A percentile compares a stretch with the other conserved stretches of the same genome.
Evolutionary conservation across 139 green algal species (phyloP).

Genomic region (Haematococcus lacustris): DNA sequence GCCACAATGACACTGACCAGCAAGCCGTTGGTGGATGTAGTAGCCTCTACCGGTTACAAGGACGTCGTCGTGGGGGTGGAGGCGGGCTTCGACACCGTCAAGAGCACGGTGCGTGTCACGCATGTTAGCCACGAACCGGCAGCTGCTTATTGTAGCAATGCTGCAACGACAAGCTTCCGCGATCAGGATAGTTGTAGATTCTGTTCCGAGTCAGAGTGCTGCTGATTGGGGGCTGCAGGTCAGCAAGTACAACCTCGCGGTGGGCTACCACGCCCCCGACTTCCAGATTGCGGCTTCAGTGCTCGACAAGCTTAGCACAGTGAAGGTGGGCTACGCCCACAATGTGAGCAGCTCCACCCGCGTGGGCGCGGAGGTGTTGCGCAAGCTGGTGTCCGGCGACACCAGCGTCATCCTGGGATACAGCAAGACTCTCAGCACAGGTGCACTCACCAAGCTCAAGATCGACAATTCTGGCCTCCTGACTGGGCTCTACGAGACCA

Average conservation of each 20-base stretch:
- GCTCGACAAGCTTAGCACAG: conserved; percentile 4
- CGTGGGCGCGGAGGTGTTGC: conserved; percentile 23
- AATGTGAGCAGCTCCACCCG: conserved; percentile 18
- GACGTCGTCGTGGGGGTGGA: conserved; percentile 21
- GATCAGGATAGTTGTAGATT: too few relatives aligned
- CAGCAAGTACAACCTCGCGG: conserved; percentile 42
- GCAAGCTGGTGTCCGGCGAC: conserved; percentile 20
- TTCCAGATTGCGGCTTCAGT: conserved; percentile 18
- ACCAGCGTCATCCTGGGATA: conserved; percentile 29
- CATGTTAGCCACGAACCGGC: too few relatives aligned
- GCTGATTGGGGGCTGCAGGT: too few relatives aligned
- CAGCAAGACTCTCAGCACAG: conserved; percentile 20
- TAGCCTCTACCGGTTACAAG: conserved; percentile 29
- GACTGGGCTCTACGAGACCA: conserved; percentile 34
- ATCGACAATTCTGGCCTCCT: conserved; percentile 27
- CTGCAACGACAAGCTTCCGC: too few relatives aligned
- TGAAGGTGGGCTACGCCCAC: conserved; percentile 15
- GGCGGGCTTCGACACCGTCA: conserved; percentile 27
- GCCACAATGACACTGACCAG: conserved; percentile 31
- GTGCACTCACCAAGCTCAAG: conserved; percentile 32
- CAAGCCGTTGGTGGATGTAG: conserved; percentile 33
- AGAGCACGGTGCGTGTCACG: conserved; percentile 21
- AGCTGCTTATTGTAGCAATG: too few relatives aligned
- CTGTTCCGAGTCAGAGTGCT: too few relatives aligned
- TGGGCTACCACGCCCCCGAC: conserved; percentile 33